Percentiles rank a stretch among this genome's conserved stretches.
Conservation (phyloP, 306 rosid species). For the Vicia sativa region DNA sequence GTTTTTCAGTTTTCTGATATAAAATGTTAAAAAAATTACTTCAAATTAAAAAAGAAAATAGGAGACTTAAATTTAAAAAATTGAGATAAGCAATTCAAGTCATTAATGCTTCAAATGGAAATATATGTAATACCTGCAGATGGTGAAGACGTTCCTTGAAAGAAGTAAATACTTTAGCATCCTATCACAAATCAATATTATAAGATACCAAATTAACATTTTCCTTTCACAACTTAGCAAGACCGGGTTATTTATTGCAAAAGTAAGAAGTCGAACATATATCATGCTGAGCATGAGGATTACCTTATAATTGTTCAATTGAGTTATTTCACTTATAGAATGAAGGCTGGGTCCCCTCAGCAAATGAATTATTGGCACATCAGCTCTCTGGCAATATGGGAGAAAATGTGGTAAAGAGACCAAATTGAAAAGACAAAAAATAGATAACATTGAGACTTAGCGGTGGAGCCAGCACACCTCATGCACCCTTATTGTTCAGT, state of each 20-base stretch:
- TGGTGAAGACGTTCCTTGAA: conserved; percentile 82
- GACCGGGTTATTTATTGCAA: conserved; percentile 19
- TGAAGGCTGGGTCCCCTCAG: conserved; percentile 73
- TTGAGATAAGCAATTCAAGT: conserved; percentile 10
- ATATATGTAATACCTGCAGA: conserved; percentile 61
- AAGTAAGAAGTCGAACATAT: conserved; percentile 22
- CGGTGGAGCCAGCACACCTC: background rate
- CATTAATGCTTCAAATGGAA: conserved; percentile 31
- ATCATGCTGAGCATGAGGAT: conserved; percentile 36
- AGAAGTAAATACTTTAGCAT: conserved; percentile 66
- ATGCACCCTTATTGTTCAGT: background rate
- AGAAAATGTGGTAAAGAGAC: conserved; percentile 35
- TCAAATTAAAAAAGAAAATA: conserved; percentile 8
- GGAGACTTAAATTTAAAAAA: background rate
- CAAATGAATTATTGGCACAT: conserved; percentile 70
- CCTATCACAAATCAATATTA: conserved; percentile 54
- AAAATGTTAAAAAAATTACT: conserved; percentile 20
- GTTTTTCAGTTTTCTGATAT: conserved; percentile 74
- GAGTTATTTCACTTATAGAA: conserved; percentile 60
- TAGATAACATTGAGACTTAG: background rate
- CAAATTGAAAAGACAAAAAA: conserved; percentile 5
- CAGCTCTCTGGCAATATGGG: conserved; percentile 55
- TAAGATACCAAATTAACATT: conserved; percentile 29
- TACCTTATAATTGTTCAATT: conserved; percentile 60
- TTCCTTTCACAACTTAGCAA: conserved; percentile 33